Base-by-base conservation (phyloP, 768 basidiomycete species). In the Agrocybe chaxingu region DNA sequence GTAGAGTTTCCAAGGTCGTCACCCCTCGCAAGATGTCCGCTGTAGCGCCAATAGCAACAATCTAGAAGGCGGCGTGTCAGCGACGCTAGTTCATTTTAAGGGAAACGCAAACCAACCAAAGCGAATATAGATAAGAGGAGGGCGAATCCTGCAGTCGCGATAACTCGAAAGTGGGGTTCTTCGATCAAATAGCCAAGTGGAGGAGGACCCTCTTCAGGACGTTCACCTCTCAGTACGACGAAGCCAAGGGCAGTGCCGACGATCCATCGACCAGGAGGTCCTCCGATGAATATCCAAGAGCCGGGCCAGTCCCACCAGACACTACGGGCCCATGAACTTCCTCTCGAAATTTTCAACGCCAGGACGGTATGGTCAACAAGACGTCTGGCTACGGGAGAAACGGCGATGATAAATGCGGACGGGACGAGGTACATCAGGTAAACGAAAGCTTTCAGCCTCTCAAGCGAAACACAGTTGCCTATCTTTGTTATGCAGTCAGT, bases 251-350 rank as follows among this genome's bases (percentile, higher is more conserved):
- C 56, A 24, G 62, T 62, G 30, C 75, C 75, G 45, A 71, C 62
- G 16, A 72, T 52, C 65, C 69, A 75, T 33, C 75, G 63, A 0
- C 75, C 75, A 12, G 69, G 50, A 24, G 75, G 75, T 12, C 75
- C 75, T 33, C 70, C 71, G 36, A 71, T 62, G 46, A 75, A 58
- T 10, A 75, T 64, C 74, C 74, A 77, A 4, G 75, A 76, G 3
- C 70, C 70, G 33, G 60, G 62, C 70, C 70, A 71, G 32, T 70
- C 53, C 75, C 75, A 77, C 75, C 75, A 77, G 3, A 66, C 48
- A 39, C 52, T 29, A 7, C 47, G 57, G 8, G 64, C 58, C 64
- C 67, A 69, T 18, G 62, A 13, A 53, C 69, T 62, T 3, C 50
- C 34, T 39, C 56, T 61, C 2, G 75, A 75, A 1, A 56, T 50